Evolutionary conservation across 164 flowering plant genomes (phyloP), one percentile per base, ranked within the genome.

Genomic region (Malania oleifera): DNA sequence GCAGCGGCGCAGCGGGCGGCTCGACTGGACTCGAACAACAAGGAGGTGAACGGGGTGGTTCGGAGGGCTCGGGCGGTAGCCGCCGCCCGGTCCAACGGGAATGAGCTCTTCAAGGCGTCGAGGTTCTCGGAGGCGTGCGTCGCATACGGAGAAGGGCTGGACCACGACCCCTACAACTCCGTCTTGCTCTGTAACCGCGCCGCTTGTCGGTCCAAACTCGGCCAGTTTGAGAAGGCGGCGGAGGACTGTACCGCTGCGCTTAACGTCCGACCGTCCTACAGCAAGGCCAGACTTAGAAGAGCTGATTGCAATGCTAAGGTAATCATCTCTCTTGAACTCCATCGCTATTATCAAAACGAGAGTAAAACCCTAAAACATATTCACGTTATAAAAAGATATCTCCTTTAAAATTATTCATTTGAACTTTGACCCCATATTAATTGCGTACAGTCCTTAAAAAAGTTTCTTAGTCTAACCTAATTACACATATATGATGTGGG

Each of bases 221-320:
- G 81, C 11, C 86, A 80, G 54, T 70, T 57, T 47, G 88, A 86
- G 48, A 78, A 71, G 38, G 85, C 89, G 1, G 54, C 76, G 5
- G 83, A 85, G 69, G 96, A 88, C 56, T 88, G 96, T 74, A 75
- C 46, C 19, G 68, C 78, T 18, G 96, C 96, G 1, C 76, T 88
- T 0, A 69, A 49, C 9, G 54, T 75, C 7, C 80, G 87, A 0
- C 84, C 88, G 0, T 57, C 67, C 13, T 86, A 79, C 57, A 46
- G 56, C 56, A 88, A 88, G 57, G 96, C 96, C 6, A 75, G 83
- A 46, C 67, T 88, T 15, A 75, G 92, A 61, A 75, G 92, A 71
- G 90, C 88, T 35, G 81, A 88, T 62, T 82, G 84, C 67, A 50
- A 75, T 63, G 73, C 80, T 50, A 86, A 77, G 84, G 96, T 88